Conservation (phyloP, 495 filamentous ascomycete genomes). For the Venustampulla echinocandica region DNA sequence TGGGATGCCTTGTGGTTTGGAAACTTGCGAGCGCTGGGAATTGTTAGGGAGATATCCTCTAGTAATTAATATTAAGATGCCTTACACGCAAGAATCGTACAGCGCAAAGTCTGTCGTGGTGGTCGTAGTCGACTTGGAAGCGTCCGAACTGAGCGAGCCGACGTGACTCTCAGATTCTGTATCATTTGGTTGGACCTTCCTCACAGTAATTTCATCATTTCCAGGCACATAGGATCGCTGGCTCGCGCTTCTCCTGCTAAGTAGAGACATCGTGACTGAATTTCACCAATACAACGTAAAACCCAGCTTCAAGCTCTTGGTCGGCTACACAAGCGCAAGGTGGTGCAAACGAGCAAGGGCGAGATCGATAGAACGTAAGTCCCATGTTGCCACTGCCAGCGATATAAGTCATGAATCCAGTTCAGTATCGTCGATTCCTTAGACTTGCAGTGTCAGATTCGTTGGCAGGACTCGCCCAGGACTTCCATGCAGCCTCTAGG, state of each 20-base stretch:
- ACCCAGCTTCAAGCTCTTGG: not conserved
- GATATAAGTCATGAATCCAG: not conserved
- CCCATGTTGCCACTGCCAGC: conserved; percentile 1
- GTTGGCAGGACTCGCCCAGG: not conserved
- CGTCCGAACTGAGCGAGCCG: conserved; percentile 2
- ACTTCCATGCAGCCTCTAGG: not conserved
- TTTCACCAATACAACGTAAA: not conserved
- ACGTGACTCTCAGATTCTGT: not conserved
- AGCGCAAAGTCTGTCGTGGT: conserved; percentile 14
- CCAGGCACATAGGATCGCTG: conserved; percentile 12
- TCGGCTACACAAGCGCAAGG: not conserved
- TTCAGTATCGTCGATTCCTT: not conserved
- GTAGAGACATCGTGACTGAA: conserved; percentile 12
- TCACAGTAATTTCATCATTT: conserved; percentile 14
- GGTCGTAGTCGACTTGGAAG: not conserved
- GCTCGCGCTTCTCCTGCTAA: conserved; percentile 13
- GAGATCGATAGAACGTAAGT: not conserved
- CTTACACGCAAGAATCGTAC: conserved; percentile 23
- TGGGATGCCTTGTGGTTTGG: conserved; percentile 22
- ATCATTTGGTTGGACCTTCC: not conserved
- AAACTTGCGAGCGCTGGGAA: conserved; percentile 11
- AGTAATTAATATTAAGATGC: not conserved
- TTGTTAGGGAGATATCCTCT: conserved; percentile 1
- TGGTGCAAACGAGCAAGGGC: not conserved
- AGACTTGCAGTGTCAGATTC: not conserved